Conservation (phyloP, 306 rosid species). For the Cicer arietinum region DNA sequence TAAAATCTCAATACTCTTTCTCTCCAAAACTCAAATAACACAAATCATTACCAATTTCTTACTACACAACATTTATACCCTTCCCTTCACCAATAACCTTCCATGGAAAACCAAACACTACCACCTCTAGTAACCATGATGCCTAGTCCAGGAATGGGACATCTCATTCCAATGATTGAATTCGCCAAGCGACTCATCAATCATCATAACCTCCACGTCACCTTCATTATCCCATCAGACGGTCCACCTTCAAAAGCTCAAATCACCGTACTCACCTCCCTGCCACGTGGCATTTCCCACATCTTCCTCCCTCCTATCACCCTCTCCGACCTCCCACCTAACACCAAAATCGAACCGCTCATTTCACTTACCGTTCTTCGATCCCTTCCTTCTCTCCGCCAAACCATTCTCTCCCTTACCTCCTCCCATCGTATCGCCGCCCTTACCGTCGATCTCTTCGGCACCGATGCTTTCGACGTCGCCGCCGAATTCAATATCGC, state of each 20-base stretch:
- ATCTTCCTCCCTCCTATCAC: conserved; percentile 40
- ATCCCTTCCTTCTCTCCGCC: conserved; percentile 49
- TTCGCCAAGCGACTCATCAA: conserved; percentile 63
- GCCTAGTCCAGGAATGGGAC: conserved; percentile 87
- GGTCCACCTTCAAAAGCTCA: conserved; percentile 62
- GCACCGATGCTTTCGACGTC: conserved; percentile 63
- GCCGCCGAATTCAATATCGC: conserved; percentile 53
- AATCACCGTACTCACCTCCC: conserved; percentile 47
- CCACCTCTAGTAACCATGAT: conserved; percentile 50
- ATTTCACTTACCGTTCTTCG: conserved; percentile 45
- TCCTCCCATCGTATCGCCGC: conserved; percentile 38
- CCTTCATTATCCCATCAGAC: conserved; percentile 64
- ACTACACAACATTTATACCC: too few relatives aligned
- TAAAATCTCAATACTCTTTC: background rate
- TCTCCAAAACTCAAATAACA: background rate
- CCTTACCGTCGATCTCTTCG: conserved; percentile 61
- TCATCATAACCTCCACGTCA: conserved; percentile 47
- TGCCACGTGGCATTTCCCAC: conserved; percentile 43
- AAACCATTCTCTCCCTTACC: conserved; percentile 9
- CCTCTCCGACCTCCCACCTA: conserved; percentile 33
- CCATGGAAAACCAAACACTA: background rate
- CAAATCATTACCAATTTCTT: too few relatives aligned
- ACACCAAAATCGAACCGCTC: conserved; percentile 29
- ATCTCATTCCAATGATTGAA: conserved; percentile 76
- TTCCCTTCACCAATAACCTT: background rate